Conservation (phyloP, 352 stramenopile genomes). For the Pythium dissotocum region DNA sequence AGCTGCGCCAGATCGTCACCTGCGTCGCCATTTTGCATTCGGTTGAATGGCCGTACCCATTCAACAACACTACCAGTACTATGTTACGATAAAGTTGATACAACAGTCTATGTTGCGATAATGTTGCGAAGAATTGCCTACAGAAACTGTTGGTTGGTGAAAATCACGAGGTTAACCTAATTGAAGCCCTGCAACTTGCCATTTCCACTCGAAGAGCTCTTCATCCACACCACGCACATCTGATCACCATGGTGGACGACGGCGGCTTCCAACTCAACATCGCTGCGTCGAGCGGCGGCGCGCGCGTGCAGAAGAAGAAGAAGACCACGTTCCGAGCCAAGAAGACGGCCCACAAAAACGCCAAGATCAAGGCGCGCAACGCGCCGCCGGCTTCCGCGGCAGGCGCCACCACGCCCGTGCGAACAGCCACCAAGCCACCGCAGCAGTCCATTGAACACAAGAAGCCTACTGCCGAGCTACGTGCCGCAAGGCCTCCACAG, state of each 20-base stretch:
- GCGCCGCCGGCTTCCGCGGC: background rate
- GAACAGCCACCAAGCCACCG: conserved; percentile 1
- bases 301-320: conserved; percentile 50
- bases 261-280: conserved; percentile 83
- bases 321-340: conserved; percentile 81
- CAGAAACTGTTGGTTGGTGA: conserved; percentile 31
- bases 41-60: conserved; percentile 13
- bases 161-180: conserved; percentile 24
- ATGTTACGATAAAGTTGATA: conserved; percentile 7
- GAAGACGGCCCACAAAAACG: conserved; percentile 61
- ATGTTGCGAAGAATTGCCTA: conserved; percentile 10
- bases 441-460: conserved; percentile 1
- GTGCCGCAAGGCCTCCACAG: background rate
- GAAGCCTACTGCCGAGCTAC: background rate
- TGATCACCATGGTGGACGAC: conserved; percentile 33
- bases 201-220: conserved; percentile 17
- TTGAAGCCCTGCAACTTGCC: conserved; percentile 1
- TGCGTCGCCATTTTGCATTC: conserved; percentile 4
- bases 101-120: conserved; percentile 11
- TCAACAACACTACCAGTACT: background rate
- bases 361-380: conserved; percentile 35
- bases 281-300: conserved; percentile 42
- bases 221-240: background rate
- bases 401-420: background rate
- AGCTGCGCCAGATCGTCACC: conserved; percentile 39